Evolutionary conservation across 192 early-diverging fungal genomes (phyloP).

Genomic region (Borealophlyctis nickersoniae): DNA sequence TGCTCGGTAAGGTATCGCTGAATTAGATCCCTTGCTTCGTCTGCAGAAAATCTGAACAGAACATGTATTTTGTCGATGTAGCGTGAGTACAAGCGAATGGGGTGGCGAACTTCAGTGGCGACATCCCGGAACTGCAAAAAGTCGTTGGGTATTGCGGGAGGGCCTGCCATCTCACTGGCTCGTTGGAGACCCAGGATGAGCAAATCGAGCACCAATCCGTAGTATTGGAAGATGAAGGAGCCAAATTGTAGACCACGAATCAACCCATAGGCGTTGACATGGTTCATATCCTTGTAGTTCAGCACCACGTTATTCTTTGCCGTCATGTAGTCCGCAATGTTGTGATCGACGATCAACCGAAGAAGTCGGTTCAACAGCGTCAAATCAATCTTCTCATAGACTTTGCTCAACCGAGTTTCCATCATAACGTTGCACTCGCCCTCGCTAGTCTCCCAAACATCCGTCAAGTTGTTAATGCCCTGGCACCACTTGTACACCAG

Average conservation of each 20-base stretch:
- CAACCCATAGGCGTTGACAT: slow-evolving; percentile 94
- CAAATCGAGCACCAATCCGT: slow-evolving; percentile 93
- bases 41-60: slow-evolving; percentile 89
- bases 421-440: slow-evolving; percentile 97
- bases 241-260: slow-evolving; percentile 98
- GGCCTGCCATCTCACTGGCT: slow-evolving; percentile 95
- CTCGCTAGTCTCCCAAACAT: slow-evolving; percentile 87
- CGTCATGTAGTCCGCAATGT: slow-evolving; percentile 99
- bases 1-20: slow-evolving; percentile 97
- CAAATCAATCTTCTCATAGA: slow-evolving; percentile 97
- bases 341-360: slow-evolving; percentile 96
- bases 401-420: slow-evolving; percentile 86
- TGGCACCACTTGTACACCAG: slow-evolving; percentile 98
- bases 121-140: slow-evolving; percentile 95
- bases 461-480: slow-evolving; percentile 95
- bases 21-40: slow-evolving; percentile 91
- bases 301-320: slow-evolving; percentile 98
- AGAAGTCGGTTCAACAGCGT: slow-evolving; percentile 90
- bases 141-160: slow-evolving; percentile 88
- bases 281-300: slow-evolving; percentile 99
- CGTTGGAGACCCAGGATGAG: slow-evolving; percentile 91
- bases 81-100: slow-evolving; percentile 92
- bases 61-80: slow-evolving; percentile 94
- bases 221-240: slow-evolving; percentile 98
- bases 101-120: slow-evolving; percentile 89